These are phyloP conservation scores for Cordyceps tenuipes DNA, from an alignment of 2,329 filamentous ascomycete genomes.

Conservation along the genomic window DNA sequence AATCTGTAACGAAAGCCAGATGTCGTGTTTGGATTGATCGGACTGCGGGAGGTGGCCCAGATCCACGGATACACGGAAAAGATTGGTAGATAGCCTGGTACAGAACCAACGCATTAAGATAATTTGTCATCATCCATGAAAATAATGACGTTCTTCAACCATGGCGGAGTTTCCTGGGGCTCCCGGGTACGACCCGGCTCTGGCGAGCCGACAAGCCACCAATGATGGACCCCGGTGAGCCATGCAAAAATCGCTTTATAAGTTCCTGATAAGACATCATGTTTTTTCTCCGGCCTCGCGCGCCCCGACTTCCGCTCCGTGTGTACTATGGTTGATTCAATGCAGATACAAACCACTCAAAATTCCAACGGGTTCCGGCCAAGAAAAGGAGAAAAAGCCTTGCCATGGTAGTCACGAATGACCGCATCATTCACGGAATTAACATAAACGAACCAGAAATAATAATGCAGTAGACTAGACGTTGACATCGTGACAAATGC, in stretches of 20 bases:
- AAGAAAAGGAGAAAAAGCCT: neutral
- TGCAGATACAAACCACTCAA: neutral
- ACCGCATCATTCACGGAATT: no score
- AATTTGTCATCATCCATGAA: neutral
- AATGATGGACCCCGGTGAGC: neutral
- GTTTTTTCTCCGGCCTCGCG: no score
- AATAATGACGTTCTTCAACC: neutral
- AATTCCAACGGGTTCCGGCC: neutral
- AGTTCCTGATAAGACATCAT: neutral
- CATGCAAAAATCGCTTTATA: neutral
- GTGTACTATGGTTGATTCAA: neutral
- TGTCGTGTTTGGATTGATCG: neutral
- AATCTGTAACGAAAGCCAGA: neutral
- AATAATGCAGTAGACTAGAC: neutral
- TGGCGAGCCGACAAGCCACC: neutral
- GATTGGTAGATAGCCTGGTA: neutral
- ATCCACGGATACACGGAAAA: neutral
- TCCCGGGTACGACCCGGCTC: slow-evolving; percentile 1
- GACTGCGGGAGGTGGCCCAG: neutral
- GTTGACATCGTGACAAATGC: neutral
- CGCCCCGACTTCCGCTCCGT: no score
- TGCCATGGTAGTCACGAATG: neutral
- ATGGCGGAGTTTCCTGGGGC: neutral
- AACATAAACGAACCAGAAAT: neutral
- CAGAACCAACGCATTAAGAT: neutral